phyloP scores from a whole-genome alignment of 192 early-diverging fungal species.

The Gigaspora rosea region DNA sequence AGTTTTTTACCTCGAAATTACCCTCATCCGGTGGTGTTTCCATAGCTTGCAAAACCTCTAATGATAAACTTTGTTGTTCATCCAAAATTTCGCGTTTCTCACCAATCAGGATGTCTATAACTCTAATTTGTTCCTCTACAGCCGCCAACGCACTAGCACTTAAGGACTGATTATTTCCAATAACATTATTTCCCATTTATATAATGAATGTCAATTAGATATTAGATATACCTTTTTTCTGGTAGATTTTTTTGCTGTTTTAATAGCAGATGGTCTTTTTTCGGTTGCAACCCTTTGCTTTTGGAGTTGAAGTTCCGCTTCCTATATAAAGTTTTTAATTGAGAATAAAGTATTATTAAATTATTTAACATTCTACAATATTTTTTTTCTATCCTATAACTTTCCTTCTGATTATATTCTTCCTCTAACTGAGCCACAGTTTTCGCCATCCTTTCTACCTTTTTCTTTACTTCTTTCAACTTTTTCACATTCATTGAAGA shows the following conservation, averaged over 20 bases:
- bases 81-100: neutral
- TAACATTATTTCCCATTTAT: neutral
- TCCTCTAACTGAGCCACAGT: neutral
- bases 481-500: neutral
- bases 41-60: neutral
- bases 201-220: neutral
- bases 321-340: neutral
- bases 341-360: neutral
- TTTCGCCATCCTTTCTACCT: slow-evolving; percentile 6
- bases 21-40: neutral
- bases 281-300: neutral
- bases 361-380: neutral
- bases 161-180: neutral
- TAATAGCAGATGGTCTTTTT: neutral
- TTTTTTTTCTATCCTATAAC: neutral
- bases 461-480: slow-evolving; percentile 9
- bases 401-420: slow-evolving; percentile 1
- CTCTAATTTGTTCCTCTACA: slow-evolving; percentile 4
- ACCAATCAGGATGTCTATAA: neutral
- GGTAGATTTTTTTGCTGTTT: neutral
- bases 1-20: slow-evolving; percentile 2
- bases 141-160: neutral
- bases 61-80: neutral
- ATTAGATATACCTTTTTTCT: neutral
- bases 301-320: neutral